Evolutionary conservation across 768 basidiomycete genomes (phyloP), one percentile per base, ranked within the genome.

Genomic region (Rhizopogon vesiculosus): DNA sequence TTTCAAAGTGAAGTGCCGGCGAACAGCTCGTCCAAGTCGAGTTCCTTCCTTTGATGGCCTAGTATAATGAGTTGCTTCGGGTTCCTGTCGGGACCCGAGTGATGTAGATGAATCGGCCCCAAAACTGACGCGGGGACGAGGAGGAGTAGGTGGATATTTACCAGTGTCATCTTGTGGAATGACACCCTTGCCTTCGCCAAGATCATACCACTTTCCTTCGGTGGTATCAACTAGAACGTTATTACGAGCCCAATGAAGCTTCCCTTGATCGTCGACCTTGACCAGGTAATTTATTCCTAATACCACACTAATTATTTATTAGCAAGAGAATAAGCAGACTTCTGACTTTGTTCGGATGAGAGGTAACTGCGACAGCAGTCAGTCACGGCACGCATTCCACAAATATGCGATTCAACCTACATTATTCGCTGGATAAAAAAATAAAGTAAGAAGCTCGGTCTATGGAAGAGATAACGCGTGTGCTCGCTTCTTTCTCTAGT

Each of bases 281-380:
- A 84, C 80, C 3, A 87, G 74, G 61, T 88, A 88, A 62, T 87
- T 87, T 22, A 84, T 67, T 10, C 85, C 81, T 82, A 33, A n/a
- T 12, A 28, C 1, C 7, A 3, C 44, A 1, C 7, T 45, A 8
- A 8, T 45, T 16, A 45, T 25, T 33, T 18, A 25, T 35, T 16
- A 45, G 35, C 12, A 15, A 33, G n/a, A 33, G 43, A 39, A 45
- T 41, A 54, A 33, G 15, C 7, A 28, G 7, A 16, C 9, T 28
- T 25, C 75, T 35, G 41, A 82, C 81, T 71, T 68, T 86, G 83
- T 61, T 85, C 82, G 3, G 75, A 72, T 2, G 81, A 81, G 1
- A 86, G 74, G 63, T 84, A 86, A 18, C 80, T 84, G 56, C 19
- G 8, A 25, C 8, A 39, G 42, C 2, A 19, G n/a, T 42, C 41